A percentile compares a stretch with the other conserved stretches of the same genome.
These are phyloP conservation scores for Zizania latifolia DNA, from an alignment of 176 grass and related monocot species.

Conservation along the genomic window DNA sequence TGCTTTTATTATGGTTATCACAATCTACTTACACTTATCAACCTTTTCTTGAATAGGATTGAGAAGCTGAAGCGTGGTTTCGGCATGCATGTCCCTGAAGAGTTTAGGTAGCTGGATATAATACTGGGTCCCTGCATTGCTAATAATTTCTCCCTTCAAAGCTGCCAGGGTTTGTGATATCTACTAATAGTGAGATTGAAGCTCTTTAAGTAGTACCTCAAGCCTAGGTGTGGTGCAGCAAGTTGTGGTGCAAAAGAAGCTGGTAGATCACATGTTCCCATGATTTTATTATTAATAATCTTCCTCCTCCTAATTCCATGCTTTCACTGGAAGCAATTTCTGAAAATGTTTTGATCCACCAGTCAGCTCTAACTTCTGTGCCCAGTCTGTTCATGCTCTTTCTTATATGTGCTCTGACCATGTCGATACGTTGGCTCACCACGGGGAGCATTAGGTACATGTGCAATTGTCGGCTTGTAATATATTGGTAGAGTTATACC, in stretches of 20 bases:
- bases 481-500: conserved; percentile 26
- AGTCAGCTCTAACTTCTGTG: conserved; percentile 21
- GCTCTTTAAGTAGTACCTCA: not conserved
- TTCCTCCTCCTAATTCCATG: conserved; percentile 33
- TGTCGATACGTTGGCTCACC: conserved; percentile 8
- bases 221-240: conserved; percentile 1
- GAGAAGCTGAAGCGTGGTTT: conserved; percentile 92
- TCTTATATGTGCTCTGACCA: conserved; percentile 2
- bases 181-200: not conserved
- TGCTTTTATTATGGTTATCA: not conserved
- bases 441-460: conserved; percentile 16
- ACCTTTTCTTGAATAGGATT: conserved; percentile 53
- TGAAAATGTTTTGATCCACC: conserved; percentile 8
- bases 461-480: conserved; percentile 44
- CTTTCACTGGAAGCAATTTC: no score
- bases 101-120: conserved; percentile 47
- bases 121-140: conserved; percentile 9
- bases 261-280: not conserved
- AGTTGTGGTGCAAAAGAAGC: conserved; percentile 7
- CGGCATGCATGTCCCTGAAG: conserved; percentile 79
- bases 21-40: conserved; percentile 14
- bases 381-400: conserved; percentile 24
- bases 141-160: conserved; percentile 9
- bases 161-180: conserved; percentile 12
- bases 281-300: conserved; percentile 27